Evolutionary conservation across 805 yeast species (phyloP), one percentile per base, ranked within the genome.

Genomic region (Starmera amethionina): DNA sequence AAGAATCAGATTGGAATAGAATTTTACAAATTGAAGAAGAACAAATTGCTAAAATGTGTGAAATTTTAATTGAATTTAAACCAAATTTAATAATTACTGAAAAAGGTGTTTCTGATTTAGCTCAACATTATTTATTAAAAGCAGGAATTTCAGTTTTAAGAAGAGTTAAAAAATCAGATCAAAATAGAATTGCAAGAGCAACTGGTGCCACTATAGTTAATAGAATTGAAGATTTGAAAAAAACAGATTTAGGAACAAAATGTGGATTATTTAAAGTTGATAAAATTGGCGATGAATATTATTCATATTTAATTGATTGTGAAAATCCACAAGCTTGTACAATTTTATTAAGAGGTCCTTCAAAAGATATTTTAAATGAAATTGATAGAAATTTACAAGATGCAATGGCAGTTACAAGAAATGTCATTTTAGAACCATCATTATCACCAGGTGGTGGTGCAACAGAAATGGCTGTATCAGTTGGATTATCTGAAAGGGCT

Each of bases 401-500:
- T 64, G 98, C 99, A 35, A 84, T 93, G 95, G 90, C 96, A 4
- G 98, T 93, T 36, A 80, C 97, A 15, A 78, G 96, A 62, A 93
- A 93, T 58, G 96, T 93, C 30, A 74, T 87, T 72, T 79, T 90
- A 51, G 95, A 90, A 61, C 98, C 99, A 39, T 77, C 89, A 34
- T 73, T 93, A 57, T 75, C 96, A 2, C 99, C 99, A 38, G 99
- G 99, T 54, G 99, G 98, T 45, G 98, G 99, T 54, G 98, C 99
- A 40, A 90, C 97, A 27, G 98, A 93, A 67, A 93, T 93, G 97
- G 97, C 97, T 3, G 88, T 93, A 32, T 73, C 90, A 44, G 97
- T 93, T 28, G 77, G 72, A 49, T 72, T 93, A 44, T 75, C 95
- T 14, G 96, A 89, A 59, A 82, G 77, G 65, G 96, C 97, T 38